Base-by-base conservation (phyloP, 169 alveolate genomes). In the Plasmodium gallinaceum region DNA sequence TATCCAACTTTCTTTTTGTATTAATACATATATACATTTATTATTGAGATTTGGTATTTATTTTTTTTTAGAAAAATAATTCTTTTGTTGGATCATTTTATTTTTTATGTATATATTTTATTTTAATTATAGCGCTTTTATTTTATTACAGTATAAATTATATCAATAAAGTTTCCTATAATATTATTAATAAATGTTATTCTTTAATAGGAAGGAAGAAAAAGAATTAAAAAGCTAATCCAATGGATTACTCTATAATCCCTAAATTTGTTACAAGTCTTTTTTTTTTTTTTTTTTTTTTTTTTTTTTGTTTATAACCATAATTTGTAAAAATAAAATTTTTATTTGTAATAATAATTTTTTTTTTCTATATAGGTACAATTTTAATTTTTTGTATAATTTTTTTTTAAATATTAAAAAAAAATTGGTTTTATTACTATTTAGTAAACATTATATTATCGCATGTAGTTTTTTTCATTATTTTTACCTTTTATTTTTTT, bases 151-250 rank as follows among this genome's bases (percentile, higher is more conserved):
- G 3, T 16, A 62, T n/a, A 42, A 46, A 18, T n/a, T 7, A n/a
- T 48, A 8, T 37, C n/a, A 39, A 45, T 45, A 16, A 54, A 6
- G 52, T 42, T 39, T 57, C 14, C 18, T 32, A 32, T 32, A 32
- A 32, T 32, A 32, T 32, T 2, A 32, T 32, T 39, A 7, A 3
- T 46, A 14, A 7, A 57, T 74, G 6, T 52, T 52, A 52, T 52
- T 52, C 18, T 52, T 52, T 16, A 74, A 32, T 48, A 74, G 88
- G 69, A 74, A 57, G 7, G 88, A 74, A 39, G 88, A 74, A 74
- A 39, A 42, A 24, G 73, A 60, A 60, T 7, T 74, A 42, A 74
- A 73, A 39, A 73, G 26, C 20, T 73, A 73, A 60, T 0, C n/a
- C 22, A 2, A 9, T 64, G 4, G 51, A 32, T 8, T n/a, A 14